Base-by-base conservation (phyloP, 164 flowering plant species). In the Santalum album region DNA sequence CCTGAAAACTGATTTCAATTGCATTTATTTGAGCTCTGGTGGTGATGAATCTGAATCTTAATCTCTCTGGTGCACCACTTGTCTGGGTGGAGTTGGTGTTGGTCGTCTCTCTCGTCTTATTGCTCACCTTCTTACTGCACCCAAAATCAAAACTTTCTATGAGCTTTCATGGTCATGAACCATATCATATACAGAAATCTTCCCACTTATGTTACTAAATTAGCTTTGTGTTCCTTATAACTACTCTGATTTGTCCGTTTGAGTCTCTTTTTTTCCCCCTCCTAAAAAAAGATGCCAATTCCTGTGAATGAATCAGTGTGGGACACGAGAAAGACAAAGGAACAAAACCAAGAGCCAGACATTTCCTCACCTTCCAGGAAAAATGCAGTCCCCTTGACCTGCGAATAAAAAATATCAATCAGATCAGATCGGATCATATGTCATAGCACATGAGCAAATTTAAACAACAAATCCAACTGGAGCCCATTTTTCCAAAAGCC, bases 321-420 rank as follows among this genome's bases (percentile, higher is more conserved):
- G 34, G 34, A 29, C 34, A 29, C 34, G 9, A 29, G 34, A 3
- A 29, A 29, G 9, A 9, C 4, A 29, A 29, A 29, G 34, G 9
- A 29, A 38, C 42, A 38, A 38, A 38, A 38, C 42, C 27, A 44
- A 57, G 45, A 27, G 42, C 15, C 11, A 29, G 29, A 4, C 15
- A 2, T 43, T 18, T 55, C 56, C 78, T 75, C 62, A 91, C 98
- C 98, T 91, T 71, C 98, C 98, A 51, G 98, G 96, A 75, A 84
- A 91, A 55, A 86, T 57, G 64, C 98, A 91, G 63, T 51, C 72
- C 71, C 87, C 98, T 61, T 81, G 90, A 81, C 98, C 98, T 91
- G 88, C 68, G 72, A 56, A 60, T 34, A 36, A 7, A 24, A 36
- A 18, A 12, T 6, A 32, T 29, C 53, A 58, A 54, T 5, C 17